Conservation (phyloP, 2,329 filamentous ascomycete species). For the Aspergillus quadricinctus region DNA sequence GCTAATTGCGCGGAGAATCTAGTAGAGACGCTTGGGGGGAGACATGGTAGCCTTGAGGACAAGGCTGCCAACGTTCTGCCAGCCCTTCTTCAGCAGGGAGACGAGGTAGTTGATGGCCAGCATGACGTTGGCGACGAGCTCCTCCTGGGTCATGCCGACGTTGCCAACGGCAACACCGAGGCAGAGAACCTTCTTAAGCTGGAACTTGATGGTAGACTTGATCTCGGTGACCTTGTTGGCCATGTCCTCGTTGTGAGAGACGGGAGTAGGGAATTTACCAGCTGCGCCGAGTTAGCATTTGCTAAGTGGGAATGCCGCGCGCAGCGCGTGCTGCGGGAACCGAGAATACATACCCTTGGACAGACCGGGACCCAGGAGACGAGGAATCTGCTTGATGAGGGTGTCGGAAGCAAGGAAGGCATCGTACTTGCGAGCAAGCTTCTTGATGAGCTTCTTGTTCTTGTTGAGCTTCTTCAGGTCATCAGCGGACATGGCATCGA, state of each 20-base stretch:
- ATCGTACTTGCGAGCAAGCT: constrained; percentile 99
- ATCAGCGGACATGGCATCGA: constrained; percentile 97
- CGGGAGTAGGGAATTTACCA: constrained; percentile 98
- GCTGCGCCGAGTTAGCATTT: constrained; percentile 53
- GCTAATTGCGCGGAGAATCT: constrained; percentile 43
- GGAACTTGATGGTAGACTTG: constrained; percentile 99
- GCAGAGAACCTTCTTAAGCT: constrained; percentile 99
- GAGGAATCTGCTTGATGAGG: constrained; percentile 99
- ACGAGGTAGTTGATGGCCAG: constrained; percentile 99
- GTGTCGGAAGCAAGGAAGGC: constrained; percentile 96
- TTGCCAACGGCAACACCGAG: constrained; percentile 99
- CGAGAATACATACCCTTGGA: constrained; percentile 69
- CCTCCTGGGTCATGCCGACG: constrained; percentile 94
- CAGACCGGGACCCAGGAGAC: constrained; percentile 97
- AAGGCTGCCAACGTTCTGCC: constrained; percentile 99
- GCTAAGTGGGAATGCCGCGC: background rate
- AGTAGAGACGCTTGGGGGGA: constrained; percentile 96
- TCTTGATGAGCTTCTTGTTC: constrained; percentile 99
- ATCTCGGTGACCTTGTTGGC: constrained; percentile 95
- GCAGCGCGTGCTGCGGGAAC: background rate
- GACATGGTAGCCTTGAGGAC: constrained; percentile 99
- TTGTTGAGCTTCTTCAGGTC: constrained; percentile 99
- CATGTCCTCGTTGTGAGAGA: constrained; percentile 95
- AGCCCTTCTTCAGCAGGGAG: constrained; percentile 99
- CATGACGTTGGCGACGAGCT: constrained; percentile 99